These are phyloP conservation scores for Gonapodya sp. DNA, from an alignment of 192 early-diverging fungal species.

Conservation along the genomic window DNA sequence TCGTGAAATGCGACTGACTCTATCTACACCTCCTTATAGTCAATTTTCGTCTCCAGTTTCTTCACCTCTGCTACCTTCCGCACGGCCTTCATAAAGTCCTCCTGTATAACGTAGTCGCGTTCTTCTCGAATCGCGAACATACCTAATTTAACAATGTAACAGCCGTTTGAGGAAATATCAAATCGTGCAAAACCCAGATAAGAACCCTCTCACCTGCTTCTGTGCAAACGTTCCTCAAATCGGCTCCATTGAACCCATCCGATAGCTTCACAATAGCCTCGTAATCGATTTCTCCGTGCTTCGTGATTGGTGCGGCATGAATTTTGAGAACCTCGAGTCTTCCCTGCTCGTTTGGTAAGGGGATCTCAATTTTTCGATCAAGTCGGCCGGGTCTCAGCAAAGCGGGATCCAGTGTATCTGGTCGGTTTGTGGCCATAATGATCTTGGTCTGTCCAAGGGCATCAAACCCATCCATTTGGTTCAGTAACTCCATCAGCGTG, in stretches of 20 bases:
- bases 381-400: conserved; percentile 89
- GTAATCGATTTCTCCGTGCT: conserved; percentile 96
- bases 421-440: conserved; percentile 99
- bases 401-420: conserved; percentile 98
- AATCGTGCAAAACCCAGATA: conserved; percentile 7
- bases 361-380: conserved; percentile 99
- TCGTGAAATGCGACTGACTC: too few relatives aligned
- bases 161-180: conserved; percentile 18
- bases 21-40: conserved; percentile 72
- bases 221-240: conserved; percentile 97
- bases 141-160: conserved; percentile 29
- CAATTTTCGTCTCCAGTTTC: conserved; percentile 85
- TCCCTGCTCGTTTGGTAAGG: conserved; percentile 96
- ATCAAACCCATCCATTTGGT: conserved; percentile 99
- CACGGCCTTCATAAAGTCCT: conserved; percentile 99
- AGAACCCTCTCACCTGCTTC: conserved; percentile 66
- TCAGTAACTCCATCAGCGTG: conserved; percentile 97
- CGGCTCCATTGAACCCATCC: conserved; percentile 97
- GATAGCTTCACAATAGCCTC: conserved; percentile 96
- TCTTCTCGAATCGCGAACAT: conserved; percentile 99
- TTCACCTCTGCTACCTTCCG: conserved; percentile 96
- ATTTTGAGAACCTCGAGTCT: conserved; percentile 96
- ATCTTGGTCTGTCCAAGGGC: conserved; percentile 95
- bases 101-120: conserved; percentile 94
- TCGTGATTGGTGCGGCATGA: conserved; percentile 85